These are phyloP conservation scores for Penicillium sumatraense DNA, from an alignment of 2,329 filamentous ascomycete species.

Conservation along the genomic window DNA sequence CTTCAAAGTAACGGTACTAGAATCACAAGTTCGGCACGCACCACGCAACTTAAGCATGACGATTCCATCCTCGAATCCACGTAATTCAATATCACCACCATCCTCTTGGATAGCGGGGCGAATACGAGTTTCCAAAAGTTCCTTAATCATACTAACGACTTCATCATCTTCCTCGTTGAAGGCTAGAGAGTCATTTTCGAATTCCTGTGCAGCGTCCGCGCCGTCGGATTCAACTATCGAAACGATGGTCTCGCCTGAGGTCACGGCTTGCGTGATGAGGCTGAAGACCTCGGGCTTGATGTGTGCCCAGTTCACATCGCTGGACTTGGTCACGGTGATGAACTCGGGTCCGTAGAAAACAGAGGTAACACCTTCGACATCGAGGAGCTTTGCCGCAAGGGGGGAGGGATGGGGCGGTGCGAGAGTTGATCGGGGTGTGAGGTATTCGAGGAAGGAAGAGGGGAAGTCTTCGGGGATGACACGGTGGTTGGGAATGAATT, in stretches of 20 bases:
- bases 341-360: constrained; percentile 96
- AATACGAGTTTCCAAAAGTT: constrained; percentile 92
- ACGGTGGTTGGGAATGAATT: constrained; percentile 90
- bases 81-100: constrained; percentile 94
- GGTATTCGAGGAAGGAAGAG: constrained; percentile 86
- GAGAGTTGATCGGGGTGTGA: constrained; percentile 84
- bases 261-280: constrained; percentile 90
- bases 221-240: constrained; percentile 67
- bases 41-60: constrained; percentile 88
- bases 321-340: constrained; percentile 92
- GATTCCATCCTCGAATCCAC: constrained; percentile 83
- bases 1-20: constrained; percentile 93
- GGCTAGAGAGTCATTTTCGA: constrained; percentile 70
- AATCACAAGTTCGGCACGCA: constrained; percentile 94
- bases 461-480: constrained; percentile 76
- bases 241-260: constrained; percentile 80
- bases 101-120: constrained; percentile 96
- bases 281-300: constrained; percentile 95
- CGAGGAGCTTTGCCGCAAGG: constrained; percentile 86
- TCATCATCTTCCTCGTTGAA: constrained; percentile 93
- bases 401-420: constrained; percentile 88
- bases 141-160: constrained; percentile 98
- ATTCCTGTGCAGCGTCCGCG: constrained; percentile 54
- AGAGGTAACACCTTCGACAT: constrained; percentile 90
- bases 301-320: constrained; percentile 89